A percentile compares a stretch with the other conserved stretches of the same genome.
Conservation (phyloP, 2,329 filamentous ascomycete species). For the Ceratocystis papillata region DNA sequence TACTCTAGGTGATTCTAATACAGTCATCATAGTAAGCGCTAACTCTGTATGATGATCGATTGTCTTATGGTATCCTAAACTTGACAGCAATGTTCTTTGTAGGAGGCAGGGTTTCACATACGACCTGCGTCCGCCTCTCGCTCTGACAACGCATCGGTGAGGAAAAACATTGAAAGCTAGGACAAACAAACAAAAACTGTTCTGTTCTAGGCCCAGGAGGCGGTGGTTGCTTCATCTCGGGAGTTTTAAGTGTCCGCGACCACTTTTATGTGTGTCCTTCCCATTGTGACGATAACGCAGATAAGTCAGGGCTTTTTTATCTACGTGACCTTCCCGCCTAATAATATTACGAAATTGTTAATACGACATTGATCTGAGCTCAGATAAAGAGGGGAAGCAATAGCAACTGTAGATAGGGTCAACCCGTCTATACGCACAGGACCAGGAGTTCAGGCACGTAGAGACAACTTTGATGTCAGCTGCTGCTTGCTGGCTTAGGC, state of each 20-base stretch:
- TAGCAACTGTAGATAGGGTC: not conserved
- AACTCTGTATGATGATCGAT: not conserved
- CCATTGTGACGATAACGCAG: not conserved
- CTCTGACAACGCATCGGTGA: not conserved
- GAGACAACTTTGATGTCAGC: not conserved
- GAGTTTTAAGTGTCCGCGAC: constrained; percentile 1
- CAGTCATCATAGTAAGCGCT: not conserved
- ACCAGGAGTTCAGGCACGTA: not conserved
- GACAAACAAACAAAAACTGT: not conserved
- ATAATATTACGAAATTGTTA: not conserved
- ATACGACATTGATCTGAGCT: not conserved
- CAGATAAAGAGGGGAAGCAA: not conserved
- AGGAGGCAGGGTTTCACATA: too few species aligned
- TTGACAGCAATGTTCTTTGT: too few species aligned
- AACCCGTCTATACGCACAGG: not conserved
- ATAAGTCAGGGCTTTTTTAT: not conserved
- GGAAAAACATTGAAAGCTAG: not conserved
- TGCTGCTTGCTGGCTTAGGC: not conserved
- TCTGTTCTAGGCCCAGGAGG: not conserved
- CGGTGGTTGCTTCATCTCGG: not conserved
- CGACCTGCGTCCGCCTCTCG: not conserved
- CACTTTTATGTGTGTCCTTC: not conserved
- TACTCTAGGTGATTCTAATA: not conserved
- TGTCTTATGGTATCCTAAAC: not conserved
- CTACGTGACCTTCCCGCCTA: not conserved